Base-by-base conservation (phyloP, 1,284 basidiomycete species). In the Irpex lacteus region DNA sequence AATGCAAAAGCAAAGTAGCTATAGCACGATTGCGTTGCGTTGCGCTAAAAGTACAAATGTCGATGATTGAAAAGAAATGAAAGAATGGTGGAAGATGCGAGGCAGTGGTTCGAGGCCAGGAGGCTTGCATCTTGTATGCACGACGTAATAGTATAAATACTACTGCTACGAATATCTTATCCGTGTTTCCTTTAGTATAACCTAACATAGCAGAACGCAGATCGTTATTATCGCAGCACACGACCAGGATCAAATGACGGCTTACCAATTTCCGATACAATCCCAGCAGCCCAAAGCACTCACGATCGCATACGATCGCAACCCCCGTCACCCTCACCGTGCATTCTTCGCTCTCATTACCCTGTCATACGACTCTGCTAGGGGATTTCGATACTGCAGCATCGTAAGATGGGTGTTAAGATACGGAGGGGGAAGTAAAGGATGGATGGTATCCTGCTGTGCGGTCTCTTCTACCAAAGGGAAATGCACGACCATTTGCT, bases 281-380 rank as follows among this genome's bases (percentile, higher is more conserved):
- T 18, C 50, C 50, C 13, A 18, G 18, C 6, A 53, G 19, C n/a
- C 54, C 26, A 13, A 21, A 15, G 19, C 54, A 26, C 32, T 47
- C 26, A 13, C 19, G 54, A 56, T 56, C 54, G 19, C 26, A 56
- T 32, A 15, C 21, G 54, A 56, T 56, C 62, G 11, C 44, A 9
- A 21, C 50, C n/a, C 40, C 40, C n/a, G 11, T n/a, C 19, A 26
- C 18, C 49, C 34, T 69, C 59, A 71, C 52, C 70, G 65, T 26
- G 70, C 69, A 66, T 73, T 71, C 78, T 85, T 89, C 32, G 86
- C 90, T 61, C 79, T 76, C 66, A 82, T 79, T 47, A 91, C 86
- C 60, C 89, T 82, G 64, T 90, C 88, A 70, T 86, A 87, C 26
- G 87, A 85, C 71, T 91, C 90, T 69, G 82, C 79, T 60, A 92